Evolutionary conservation across 495 filamentous ascomycete genomes (phyloP), one percentile per base, ranked within the genome.

Genomic region (Penicillium atrosanguineum): DNA sequence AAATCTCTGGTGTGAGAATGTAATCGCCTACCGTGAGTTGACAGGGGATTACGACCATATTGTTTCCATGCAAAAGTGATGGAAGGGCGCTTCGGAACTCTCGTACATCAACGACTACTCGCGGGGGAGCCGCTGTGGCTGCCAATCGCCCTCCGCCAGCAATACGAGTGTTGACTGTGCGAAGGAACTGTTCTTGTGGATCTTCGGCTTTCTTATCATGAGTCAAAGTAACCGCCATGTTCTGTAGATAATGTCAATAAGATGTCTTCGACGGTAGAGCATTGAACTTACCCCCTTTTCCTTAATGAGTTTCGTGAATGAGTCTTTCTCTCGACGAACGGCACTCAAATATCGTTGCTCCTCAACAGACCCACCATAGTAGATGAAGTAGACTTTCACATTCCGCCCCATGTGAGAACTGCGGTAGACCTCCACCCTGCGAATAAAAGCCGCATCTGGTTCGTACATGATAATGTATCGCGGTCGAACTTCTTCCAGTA

Each of bases 401-500:
- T 91, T 92, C 28, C 91, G 78, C 62, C 95, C 88, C 31, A 83
- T 86, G 67, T 98, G 94, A 11, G 90, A 96, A 52, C 90, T 95
- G 36, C 95, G 86, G 69, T 97, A 98, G 6, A 97, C 92, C 62
- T 98, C 94, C 8, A 98, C 87, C 23, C 95, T 78, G 34, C 95
- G 85, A 59, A 97, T 95, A 68, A 98, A 98, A 5, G 91, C 83
- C n/a, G 91, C 82, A 60, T 97, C 92, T 16, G 95, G 91, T 65
- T 97, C 93, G 69, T 97, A 98, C 94, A 98, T 97, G 64, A 98
- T 88, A 42, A 98, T 90, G 69, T 96, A 97, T 37, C 88, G 85
- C 1, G 94, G 94, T 49, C 88, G 90, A 51, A 91, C 76, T 71
- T 98, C 94, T 65, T 97, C 95, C 2, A 98, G 80, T 19, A 97